Evolutionary conservation across 306 rosid species (phyloP).

Genomic region (Lotus japonicus): DNA sequence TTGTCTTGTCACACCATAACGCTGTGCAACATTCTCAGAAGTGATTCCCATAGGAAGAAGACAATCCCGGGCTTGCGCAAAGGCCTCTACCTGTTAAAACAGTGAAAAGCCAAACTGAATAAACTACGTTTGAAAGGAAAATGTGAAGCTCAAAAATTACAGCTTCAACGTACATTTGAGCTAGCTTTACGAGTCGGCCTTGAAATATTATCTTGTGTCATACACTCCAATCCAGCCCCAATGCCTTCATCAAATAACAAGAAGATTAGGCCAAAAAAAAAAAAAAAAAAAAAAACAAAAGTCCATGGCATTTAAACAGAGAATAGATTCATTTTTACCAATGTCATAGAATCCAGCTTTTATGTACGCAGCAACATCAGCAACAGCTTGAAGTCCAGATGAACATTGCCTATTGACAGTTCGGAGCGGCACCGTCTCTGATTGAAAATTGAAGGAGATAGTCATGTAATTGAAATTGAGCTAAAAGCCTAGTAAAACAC

Average conservation of each 20-base stretch:
- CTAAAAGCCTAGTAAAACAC: no score
- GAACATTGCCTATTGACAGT: conserved; percentile 95
- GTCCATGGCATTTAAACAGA: not conserved
- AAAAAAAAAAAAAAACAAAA: not conserved
- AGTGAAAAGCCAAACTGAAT: not conserved
- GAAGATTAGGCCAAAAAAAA: not conserved
- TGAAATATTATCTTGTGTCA: conserved; percentile 45
- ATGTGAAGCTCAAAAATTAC: not conserved
- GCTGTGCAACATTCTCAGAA: conserved; percentile 83
- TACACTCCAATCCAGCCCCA: conserved; percentile 87
- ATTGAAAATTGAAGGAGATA: conserved; percentile 11
- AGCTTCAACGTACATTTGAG: conserved; percentile 48
- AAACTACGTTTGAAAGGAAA: not conserved
- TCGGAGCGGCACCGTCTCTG: conserved; percentile 78
- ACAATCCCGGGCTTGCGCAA: conserved; percentile 76
- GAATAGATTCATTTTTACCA: conserved; percentile 39
- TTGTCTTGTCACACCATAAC: conserved; percentile 69
- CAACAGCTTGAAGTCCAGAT: conserved; percentile 92
- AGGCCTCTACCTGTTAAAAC: conserved; percentile 38
- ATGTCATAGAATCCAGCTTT: conserved; percentile 83
- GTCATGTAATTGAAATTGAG: not conserved
- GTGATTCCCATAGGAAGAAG: conserved; percentile 92
- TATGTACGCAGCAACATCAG: conserved; percentile 90
- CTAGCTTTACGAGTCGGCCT: conserved; percentile 20
- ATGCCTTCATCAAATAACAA: conserved; percentile 47